Base-by-base conservation (phyloP, 1,284 basidiomycete species). In the Prillingera fragicola region DNA sequence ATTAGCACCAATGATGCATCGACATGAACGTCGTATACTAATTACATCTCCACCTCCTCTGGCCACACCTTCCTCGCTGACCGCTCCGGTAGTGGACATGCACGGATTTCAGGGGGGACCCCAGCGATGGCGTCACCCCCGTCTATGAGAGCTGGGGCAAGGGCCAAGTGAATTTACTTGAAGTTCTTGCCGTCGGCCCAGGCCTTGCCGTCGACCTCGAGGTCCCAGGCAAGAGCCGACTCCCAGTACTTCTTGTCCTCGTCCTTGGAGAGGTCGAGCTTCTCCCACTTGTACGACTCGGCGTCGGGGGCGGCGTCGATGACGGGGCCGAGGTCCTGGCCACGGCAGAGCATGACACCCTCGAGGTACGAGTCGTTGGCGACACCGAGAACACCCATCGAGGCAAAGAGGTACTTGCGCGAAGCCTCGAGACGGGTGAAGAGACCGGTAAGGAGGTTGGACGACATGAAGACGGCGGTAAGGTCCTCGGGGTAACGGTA, bases 401-500 rank as follows among this genome's bases (percentile, higher is more conserved):
- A 94, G 28, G 84, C 92, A 72, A 96, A 95, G 58, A 94, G 80
- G 79, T 91, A 90, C 72, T 95, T 94, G 72, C 90, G 83, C 32
- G 89, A 89, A 21, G 81, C 90, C 76, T 95, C 91, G 14, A 97
- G 82, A 56, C 94, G 89, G 77, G 89, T 74, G 81, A 94, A 96
- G 82, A 95, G 90, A 22, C 94, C 94, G 50, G 81, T 80, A 65
- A 96, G 84, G 59, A 74, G 71, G 75, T 77, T 77, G 60, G 83
- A 81, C 44, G 87, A 91, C 90, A 89, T 95, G 80, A 90, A 95
- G 45, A 79, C 79, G 72, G 83, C 81, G 31, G 89, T 92, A 56
- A 98, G 83, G 75, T 97, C 94, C 22, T 84, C 78, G 75, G 87
- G 88, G 82, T 96, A 97, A 78, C 95, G 70, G 85, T 89, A 97